phyloP scores from a whole-genome alignment of 768 basidiomycete genomes.

The Mycena epipterygia region DNA sequence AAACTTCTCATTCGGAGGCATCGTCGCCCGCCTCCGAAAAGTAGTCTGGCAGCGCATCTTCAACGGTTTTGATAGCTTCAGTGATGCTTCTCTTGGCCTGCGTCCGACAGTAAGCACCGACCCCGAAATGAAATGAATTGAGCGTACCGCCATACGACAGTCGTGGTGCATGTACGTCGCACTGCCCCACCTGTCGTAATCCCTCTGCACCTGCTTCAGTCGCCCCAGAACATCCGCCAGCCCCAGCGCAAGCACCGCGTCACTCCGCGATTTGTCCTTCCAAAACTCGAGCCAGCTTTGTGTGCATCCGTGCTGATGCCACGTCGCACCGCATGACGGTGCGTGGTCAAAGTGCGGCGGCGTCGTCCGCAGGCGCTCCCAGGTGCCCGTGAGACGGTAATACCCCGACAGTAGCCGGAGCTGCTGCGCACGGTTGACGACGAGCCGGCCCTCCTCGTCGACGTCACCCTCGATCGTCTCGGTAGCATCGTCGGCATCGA shows the following conservation, averaged over 20 bases:
- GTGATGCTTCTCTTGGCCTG: constrained; percentile 67
- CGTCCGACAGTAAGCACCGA: not conserved
- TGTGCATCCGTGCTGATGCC: constrained; percentile 80
- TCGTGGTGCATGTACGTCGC: constrained; percentile 87
- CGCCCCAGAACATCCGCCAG: constrained; percentile 78
- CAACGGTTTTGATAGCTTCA: constrained; percentile 68
- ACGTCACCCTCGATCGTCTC: constrained; percentile 47
- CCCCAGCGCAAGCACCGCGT: constrained; percentile 69
- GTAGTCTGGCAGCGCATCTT: constrained; percentile 73
- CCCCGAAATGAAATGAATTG: not conserved
- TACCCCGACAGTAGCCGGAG: constrained; percentile 78
- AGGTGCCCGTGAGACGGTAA: constrained; percentile 73
- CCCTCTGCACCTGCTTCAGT: constrained; percentile 71
- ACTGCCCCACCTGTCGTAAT: constrained; percentile 78
- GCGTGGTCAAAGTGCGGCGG: constrained; percentile 78
- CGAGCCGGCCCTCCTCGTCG: constrained; percentile 60
- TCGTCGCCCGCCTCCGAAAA: constrained; percentile 58
- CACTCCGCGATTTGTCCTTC: constrained; percentile 80
- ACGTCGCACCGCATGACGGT: constrained; percentile 71
- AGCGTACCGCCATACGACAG: constrained; percentile 60
- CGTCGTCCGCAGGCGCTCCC: constrained; percentile 72
- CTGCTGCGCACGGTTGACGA: constrained; percentile 70
- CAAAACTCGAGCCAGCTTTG: constrained; percentile 86
- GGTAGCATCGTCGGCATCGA: not conserved
- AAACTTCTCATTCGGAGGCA: constrained; percentile 16